Percentiles rank a stretch among this genome's conserved stretches.
These are phyloP conservation scores for Trypanosoma platydactyli DNA, from an alignment of 208 protist genomes.

Conservation along the genomic window DNA sequence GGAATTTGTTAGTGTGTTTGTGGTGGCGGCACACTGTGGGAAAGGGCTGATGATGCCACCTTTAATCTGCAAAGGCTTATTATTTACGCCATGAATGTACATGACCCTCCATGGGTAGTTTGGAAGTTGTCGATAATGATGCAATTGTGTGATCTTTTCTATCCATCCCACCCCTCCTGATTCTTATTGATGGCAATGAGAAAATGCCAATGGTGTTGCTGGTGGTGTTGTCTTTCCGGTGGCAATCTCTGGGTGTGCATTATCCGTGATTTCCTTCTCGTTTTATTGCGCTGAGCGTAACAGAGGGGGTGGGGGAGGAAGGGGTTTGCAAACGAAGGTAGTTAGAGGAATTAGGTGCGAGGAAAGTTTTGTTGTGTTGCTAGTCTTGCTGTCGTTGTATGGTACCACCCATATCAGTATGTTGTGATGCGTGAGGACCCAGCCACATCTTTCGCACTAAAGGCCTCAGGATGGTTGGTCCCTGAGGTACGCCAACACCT, in stretches of 20 bases:
- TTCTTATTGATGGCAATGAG: background rate
- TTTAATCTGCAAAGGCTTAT: background rate
- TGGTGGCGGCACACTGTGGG: background rate
- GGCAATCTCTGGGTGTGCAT: background rate
- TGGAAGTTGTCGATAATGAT: too few relatives aligned
- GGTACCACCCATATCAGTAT: background rate
- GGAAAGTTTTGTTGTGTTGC: background rate
- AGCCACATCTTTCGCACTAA: slow-evolving; percentile 14
- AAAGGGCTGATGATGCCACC: background rate
- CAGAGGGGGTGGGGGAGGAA: background rate
- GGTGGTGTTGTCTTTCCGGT: background rate
- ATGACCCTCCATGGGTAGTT: too few relatives aligned
- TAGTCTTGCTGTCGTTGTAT: background rate
- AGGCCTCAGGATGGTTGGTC: slow-evolving; percentile 27
- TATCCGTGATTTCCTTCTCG: background rate
- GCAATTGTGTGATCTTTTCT: too few relatives aligned
- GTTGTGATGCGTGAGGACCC: background rate
- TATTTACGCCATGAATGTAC: background rate
- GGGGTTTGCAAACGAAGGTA: background rate
- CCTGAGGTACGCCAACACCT: slow-evolving; percentile 53
- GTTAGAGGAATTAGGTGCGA: too few relatives aligned
- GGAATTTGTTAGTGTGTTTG: slow-evolving; percentile 14
- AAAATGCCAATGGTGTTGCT: background rate
- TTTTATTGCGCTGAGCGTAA: background rate
- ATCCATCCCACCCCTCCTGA: too few relatives aligned